Evolutionary conservation across 2,329 filamentous ascomycete genomes (phyloP).

Genomic region (Monilinia vaccinii-corymbosi): DNA sequence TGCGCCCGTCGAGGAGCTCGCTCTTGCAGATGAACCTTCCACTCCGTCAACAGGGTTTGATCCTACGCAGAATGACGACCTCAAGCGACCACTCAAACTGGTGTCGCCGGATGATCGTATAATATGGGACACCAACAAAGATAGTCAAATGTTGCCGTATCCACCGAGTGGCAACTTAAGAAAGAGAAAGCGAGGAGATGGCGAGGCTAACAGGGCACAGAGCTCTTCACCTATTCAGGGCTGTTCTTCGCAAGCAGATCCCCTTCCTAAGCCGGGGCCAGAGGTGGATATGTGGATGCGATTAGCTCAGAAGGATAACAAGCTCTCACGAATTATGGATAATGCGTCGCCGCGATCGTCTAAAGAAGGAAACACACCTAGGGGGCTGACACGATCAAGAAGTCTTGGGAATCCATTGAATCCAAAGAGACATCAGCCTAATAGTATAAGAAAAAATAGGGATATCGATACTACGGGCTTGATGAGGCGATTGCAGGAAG

Average conservation of each 20-base stretch:
- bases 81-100: constrained; percentile 34
- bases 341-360: constrained; percentile 60
- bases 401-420: constrained; percentile 15
- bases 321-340: constrained; percentile 54
- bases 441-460: constrained; percentile 36
- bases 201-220: constrained; percentile 36
- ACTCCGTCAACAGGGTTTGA: constrained; percentile 46
- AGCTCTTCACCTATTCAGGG: constrained; percentile 60
- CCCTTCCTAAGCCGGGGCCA: constrained; percentile 56
- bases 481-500: constrained; percentile 55
- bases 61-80: constrained; percentile 5
- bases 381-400: constrained; percentile 3
- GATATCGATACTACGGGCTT: constrained; percentile 41
- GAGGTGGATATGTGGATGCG: constrained; percentile 70
- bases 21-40: constrained; percentile 22
- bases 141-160: constrained; percentile 33
- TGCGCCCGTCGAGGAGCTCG: neutral
- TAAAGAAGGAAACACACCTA: constrained; percentile 31
- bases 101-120: constrained; percentile 53
- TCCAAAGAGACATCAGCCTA: constrained; percentile 59
- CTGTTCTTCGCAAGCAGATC: constrained; percentile 29
- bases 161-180: constrained; percentile 36
- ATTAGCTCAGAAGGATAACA: constrained; percentile 46
- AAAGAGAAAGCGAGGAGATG: constrained; percentile 9
- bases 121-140: constrained; percentile 46